Conservation (phyloP, 768 basidiomycete species). For the Lactifluus echinatus region DNA sequence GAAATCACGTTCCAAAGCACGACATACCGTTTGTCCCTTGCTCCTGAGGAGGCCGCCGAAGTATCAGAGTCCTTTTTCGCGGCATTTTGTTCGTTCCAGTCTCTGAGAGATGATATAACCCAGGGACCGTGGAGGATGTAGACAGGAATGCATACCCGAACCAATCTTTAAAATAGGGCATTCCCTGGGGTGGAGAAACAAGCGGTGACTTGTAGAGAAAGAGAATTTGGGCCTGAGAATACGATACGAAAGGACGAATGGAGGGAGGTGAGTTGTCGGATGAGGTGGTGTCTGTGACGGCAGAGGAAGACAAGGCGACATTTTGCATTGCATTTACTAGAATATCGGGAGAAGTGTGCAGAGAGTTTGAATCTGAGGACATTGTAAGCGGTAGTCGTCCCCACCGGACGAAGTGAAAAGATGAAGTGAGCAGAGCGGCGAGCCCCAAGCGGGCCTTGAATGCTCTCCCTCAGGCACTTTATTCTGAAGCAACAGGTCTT, state of each 20-base stretch:
- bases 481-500: slow-evolving; percentile 56
- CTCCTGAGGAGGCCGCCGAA: slow-evolving; percentile 38
- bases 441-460: slow-evolving; percentile 17
- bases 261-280: slow-evolving; percentile 10
- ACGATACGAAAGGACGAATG: slow-evolving; percentile 46
- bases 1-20: background rate
- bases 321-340: slow-evolving; percentile 15
- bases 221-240: slow-evolving; percentile 63
- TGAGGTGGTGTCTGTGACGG: slow-evolving; percentile 24
- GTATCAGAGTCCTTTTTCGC: slow-evolving; percentile 63
- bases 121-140: slow-evolving; percentile 9
- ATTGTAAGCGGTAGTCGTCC: background rate
- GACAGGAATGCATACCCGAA: slow-evolving; percentile 57
- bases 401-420: background rate
- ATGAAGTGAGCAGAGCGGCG: slow-evolving; percentile 3
- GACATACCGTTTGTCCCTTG: slow-evolving; percentile 59
- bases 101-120: slow-evolving; percentile 25
- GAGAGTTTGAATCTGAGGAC: slow-evolving; percentile 6
- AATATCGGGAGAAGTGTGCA: background rate
- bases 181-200: slow-evolving; percentile 57
- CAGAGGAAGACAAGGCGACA: slow-evolving; percentile 23
- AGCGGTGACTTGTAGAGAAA: slow-evolving; percentile 65
- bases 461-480: slow-evolving; percentile 61
- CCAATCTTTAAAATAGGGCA: slow-evolving; percentile 82
- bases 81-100: slow-evolving; percentile 53